Conservation (phyloP, 495 filamentous ascomycete species). For the Cercophora sp. region DNA sequence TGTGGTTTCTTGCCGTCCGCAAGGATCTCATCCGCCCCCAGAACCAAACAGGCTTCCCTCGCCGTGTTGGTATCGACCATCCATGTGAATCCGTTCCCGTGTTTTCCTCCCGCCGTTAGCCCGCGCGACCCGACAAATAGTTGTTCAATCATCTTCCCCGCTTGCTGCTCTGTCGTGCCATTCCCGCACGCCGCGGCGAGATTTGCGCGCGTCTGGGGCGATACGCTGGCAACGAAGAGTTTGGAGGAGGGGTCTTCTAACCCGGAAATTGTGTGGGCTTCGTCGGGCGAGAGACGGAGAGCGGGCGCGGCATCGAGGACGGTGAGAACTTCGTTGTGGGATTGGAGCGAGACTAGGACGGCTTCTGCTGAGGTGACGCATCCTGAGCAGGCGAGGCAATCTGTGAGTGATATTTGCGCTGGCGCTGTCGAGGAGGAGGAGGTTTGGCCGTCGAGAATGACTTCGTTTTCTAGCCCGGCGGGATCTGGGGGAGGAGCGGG, state of each 20-base stretch:
- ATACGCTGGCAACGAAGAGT: constrained; percentile 86
- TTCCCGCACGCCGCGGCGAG: constrained; percentile 79
- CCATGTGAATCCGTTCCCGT: constrained; percentile 77
- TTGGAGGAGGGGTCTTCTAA: constrained; percentile 48
- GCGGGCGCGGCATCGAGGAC: constrained; percentile 66
- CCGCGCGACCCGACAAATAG: constrained; percentile 69
- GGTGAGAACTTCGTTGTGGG: constrained; percentile 82
- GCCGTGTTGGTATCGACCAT: constrained; percentile 81
- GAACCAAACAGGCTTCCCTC: constrained; percentile 69
- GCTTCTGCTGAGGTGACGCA: constrained; percentile 97
- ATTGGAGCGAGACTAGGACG: constrained; percentile 87
- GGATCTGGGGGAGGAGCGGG: constrained; percentile 39
- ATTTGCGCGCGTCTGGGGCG: constrained; percentile 82
- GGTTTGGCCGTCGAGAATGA: constrained; percentile 82
- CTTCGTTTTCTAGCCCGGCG: constrained; percentile 64
- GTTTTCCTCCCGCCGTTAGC: constrained; percentile 60
- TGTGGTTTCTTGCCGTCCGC: constrained; percentile 27
- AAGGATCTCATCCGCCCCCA: constrained; percentile 75
- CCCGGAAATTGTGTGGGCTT: constrained; percentile 28
- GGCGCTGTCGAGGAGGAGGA: constrained; percentile 33
- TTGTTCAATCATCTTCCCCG: constrained; percentile 76
- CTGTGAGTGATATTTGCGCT: constrained; percentile 91
- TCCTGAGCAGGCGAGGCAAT: constrained; percentile 95
- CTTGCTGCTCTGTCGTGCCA: constrained; percentile 65
- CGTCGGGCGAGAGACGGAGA: constrained; percentile 34